phyloP scores from a whole-genome alignment of 2,329 filamentous ascomycete species.

The Ophiocordyceps camponoti-leonardi region DNA sequence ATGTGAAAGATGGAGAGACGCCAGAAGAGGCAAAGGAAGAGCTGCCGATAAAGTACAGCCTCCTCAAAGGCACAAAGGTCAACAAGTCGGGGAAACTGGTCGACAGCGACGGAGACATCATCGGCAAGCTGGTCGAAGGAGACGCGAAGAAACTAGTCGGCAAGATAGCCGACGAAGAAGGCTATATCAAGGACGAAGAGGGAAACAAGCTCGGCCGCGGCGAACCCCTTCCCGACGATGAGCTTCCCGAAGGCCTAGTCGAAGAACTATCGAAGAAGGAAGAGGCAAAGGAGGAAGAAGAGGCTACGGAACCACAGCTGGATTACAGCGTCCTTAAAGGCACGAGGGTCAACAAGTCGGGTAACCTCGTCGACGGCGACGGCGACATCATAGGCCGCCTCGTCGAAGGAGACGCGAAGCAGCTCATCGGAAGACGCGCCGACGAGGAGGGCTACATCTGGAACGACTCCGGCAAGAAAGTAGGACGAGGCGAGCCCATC shows the following conservation, averaged over 20 bases:
- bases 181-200: constrained; percentile 53
- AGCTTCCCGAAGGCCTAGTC: constrained; percentile 1
- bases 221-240: constrained; percentile 38
- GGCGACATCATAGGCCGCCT: constrained; percentile 43
- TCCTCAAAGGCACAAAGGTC: constrained; percentile 35
- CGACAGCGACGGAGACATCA: constrained; percentile 30
- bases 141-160: constrained; percentile 46
- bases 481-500: constrained; percentile 46
- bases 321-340: constrained; percentile 34
- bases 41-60: constrained; percentile 25
- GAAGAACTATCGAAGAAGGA: too few species aligned
- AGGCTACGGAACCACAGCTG: constrained; percentile 6
- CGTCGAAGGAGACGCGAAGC: constrained; percentile 43
- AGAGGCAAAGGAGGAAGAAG: constrained; percentile 6
- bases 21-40: constrained; percentile 3
- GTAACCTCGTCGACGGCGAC: constrained; percentile 37
- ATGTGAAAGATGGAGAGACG: background rate
- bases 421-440: constrained; percentile 44
- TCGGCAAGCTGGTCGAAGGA: constrained; percentile 50
- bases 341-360: constrained; percentile 40
- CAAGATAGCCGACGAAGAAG: constrained; percentile 46
- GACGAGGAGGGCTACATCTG: constrained; percentile 55
- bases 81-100: constrained; percentile 45
- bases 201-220: constrained; percentile 51
- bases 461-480: constrained; percentile 50